Conservation (phyloP, 179 eudicot genomes). For the Spergularia azorica region DNA sequence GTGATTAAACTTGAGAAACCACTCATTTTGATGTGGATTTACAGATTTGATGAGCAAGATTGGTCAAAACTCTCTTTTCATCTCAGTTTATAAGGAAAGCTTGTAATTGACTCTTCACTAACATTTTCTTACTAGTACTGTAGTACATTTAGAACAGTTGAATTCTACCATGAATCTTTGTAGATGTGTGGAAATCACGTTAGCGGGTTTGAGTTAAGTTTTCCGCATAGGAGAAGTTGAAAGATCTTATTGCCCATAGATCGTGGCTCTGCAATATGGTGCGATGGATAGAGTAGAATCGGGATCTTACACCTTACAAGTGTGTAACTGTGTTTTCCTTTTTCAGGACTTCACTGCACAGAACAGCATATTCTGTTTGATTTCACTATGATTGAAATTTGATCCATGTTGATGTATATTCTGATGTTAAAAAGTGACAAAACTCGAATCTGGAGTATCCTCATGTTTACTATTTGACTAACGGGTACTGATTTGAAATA, state of each 20-base stretch:
- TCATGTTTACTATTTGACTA: background rate
- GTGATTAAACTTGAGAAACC: too few species aligned
- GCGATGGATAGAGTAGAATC: background rate
- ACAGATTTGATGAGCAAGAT: too few species aligned
- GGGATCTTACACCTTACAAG: too few species aligned
- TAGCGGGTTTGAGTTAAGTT: background rate
- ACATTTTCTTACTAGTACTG: too few species aligned
- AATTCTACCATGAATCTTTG: background rate
- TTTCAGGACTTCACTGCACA: background rate
- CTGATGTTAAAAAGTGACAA: background rate
- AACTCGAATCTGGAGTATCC: background rate
- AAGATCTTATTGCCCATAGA: background rate
- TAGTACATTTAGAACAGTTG: background rate
- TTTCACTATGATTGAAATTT: background rate
- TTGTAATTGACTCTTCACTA: too few species aligned
- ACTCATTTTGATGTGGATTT: too few species aligned
- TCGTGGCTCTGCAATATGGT: background rate
- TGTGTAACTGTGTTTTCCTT: background rate
- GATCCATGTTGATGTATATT: background rate
- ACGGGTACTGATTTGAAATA: constrained; percentile 5
- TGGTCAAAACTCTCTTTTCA: too few species aligned
- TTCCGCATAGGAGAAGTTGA: background rate
- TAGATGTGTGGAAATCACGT: background rate
- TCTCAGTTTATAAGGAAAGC: too few species aligned
- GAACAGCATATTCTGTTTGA: background rate